phyloP scores from a whole-genome alignment of 2,329 filamentous ascomycete genomes.

The Phoma sp. region DNA sequence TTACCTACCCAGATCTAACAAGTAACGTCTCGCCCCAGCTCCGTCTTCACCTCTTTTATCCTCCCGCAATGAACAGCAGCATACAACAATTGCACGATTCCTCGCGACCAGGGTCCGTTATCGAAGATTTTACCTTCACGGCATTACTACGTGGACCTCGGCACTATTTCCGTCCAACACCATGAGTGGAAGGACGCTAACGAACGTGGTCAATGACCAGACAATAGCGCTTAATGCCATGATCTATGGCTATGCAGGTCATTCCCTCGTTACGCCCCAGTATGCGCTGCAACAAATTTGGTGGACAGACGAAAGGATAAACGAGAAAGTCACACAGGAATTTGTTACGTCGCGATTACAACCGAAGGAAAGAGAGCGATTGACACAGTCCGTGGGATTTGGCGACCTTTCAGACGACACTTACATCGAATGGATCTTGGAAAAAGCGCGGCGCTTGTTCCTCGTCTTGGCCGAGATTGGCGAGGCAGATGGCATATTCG shows the following conservation, averaged over 20 bases:
- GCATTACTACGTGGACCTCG: constrained; percentile 20
- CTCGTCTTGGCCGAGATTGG: constrained; percentile 73
- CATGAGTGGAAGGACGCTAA: constrained; percentile 48
- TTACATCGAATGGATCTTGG: constrained; percentile 78
- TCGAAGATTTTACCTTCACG: constrained; percentile 20
- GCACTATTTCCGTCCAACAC: constrained; percentile 17
- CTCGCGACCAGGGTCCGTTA: constrained; percentile 25
- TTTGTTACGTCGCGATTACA: constrained; percentile 71
- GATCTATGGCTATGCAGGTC: constrained; percentile 58
- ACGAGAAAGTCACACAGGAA: constrained; percentile 70
- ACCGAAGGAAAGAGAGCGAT: constrained; percentile 65
- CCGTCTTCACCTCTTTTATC: constrained; percentile 12
- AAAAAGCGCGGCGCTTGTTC: constrained; percentile 72
- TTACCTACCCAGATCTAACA: constrained; percentile 31
- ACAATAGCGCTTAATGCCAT: constrained; percentile 56
- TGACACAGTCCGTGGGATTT: constrained; percentile 69
- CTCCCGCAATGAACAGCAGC: constrained; percentile 35
- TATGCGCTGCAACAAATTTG: constrained; percentile 61
- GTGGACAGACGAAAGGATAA: constrained; percentile 75
- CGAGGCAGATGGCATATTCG: constrained; percentile 75
- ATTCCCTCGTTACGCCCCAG: constrained; percentile 58
- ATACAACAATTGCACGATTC: constrained; percentile 21
- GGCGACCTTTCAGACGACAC: constrained; percentile 74
- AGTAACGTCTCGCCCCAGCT: constrained; percentile 13
- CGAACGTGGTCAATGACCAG: constrained; percentile 51